Base-by-base conservation (phyloP, 2,329 filamentous ascomycete species). In the Aureobasidium sp. region DNA sequence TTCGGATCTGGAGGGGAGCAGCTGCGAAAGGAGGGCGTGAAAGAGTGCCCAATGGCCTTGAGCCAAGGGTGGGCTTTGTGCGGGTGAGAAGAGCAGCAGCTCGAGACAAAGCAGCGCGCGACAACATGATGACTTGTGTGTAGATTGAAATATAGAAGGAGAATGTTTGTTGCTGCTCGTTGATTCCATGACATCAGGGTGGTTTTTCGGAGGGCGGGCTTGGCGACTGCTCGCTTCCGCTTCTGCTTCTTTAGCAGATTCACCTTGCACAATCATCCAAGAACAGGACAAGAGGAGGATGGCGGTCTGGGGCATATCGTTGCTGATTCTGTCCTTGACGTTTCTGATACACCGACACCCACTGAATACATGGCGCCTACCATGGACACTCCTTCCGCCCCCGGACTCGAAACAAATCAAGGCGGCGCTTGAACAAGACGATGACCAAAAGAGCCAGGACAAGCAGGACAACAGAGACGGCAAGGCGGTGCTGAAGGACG, bases 291-390 rank as follows among this genome's bases (percentile, higher is more conserved):
- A 47, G 44, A 46, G 10, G 41, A 41, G 60, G 9, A 79, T 79
- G 78, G 77, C 74, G 64, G 76, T 74, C 70, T 67, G 76, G 64
- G 74, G 73, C 39, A 68, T 76, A 34, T 74, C 70, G 36, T 68
- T 72, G 32, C 64, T 80, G 27, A 62, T 78, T 57, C 69, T 74
- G 32, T 74, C 77, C 9, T 66, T 74, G 41, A 72, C 70, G 44
- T 76, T 75, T 64, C 64, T 79, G 26, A 68, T 76, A 29, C 78
- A 76, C 66, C 71, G 70, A 27, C 71, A 76, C 62, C 73, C 74
- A 34, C 71, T 71, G 48, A 69, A 70, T 60, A 70, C 71, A 26
- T 75, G 74, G 67, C 71, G 67, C 66, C 63, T 70, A 44, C 62
- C 61, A 55, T 72, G 71, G 71, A 60, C 71, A 15, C 50, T 63